Evolutionary conservation across 1,139 yeast species (phyloP).

Genomic region (Taphrina sp.): DNA sequence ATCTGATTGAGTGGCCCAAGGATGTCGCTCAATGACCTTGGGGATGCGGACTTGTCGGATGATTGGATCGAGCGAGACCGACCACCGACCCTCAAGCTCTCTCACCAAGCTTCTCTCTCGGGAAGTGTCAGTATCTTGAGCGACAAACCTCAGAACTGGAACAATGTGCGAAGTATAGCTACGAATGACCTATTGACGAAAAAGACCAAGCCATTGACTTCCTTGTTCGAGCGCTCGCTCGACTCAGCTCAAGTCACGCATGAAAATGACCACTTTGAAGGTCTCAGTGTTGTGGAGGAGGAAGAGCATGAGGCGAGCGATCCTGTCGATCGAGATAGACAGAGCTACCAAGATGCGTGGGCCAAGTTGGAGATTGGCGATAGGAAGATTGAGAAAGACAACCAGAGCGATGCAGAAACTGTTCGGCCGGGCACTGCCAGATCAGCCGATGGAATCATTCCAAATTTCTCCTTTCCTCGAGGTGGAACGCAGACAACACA

Average conservation of each 20-base stretch:
- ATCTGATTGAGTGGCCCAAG: too few relatives aligned
- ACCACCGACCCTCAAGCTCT: conserved; percentile 16
- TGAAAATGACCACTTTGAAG: neutral
- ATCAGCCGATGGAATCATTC: conserved; percentile 20
- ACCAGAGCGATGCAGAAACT: conserved; percentile 10
- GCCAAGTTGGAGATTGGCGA: neutral
- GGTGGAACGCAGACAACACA: too few relatives aligned
- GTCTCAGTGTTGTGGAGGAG: conserved; percentile 24
- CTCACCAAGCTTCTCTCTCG: conserved; percentile 11
- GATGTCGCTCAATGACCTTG: conserved; percentile 3
- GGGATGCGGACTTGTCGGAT: conserved; percentile 17
- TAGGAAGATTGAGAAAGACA: too few relatives aligned
- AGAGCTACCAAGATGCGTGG: neutral
- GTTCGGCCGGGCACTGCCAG: conserved; percentile 13
- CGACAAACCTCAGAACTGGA: conserved; percentile 23
- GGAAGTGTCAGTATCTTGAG: conserved; percentile 27
- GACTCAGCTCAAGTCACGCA: neutral
- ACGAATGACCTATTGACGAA: conserved; percentile 23
- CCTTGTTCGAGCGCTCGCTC: conserved; percentile 18
- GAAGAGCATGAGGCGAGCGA: neutral
- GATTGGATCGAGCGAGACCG: conserved; percentile 30
- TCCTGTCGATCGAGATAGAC: too few relatives aligned
- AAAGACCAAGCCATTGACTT: conserved; percentile 13
- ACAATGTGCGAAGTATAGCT: conserved; percentile 7
- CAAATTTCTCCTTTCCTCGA: conserved; percentile 29